Percentiles rank a stretch among this genome's conserved stretches.
These are phyloP conservation scores for Oryza rufipogon DNA, from an alignment of 176 grass and related monocot genomes.

Conservation along the genomic window DNA sequence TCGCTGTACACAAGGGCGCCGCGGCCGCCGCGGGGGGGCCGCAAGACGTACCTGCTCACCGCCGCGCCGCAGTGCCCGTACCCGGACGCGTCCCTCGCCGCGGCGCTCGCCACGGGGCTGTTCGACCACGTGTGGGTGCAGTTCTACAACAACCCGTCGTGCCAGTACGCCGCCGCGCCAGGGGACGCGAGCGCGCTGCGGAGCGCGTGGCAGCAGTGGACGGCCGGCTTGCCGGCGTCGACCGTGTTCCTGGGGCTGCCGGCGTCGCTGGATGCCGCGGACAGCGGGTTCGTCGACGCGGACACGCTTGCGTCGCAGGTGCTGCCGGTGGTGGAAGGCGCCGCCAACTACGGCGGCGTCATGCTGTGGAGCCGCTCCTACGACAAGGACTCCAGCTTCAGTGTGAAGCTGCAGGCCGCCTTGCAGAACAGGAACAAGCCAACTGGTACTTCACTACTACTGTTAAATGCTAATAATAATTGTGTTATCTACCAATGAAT, in stretches of 20 bases:
- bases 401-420: conserved; percentile 44
- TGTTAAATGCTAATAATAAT: too few species aligned
- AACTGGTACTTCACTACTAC: not conserved
- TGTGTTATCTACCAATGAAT: too few species aligned
- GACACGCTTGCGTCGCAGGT: conserved; percentile 45
- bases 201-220: conserved; percentile 54
- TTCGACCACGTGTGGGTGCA: conserved; percentile 46
- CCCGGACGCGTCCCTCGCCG: conserved; percentile 41
- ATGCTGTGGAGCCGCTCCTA: conserved; percentile 71
- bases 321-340: conserved; percentile 43
- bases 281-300: conserved; percentile 56
- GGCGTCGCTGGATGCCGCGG: conserved; percentile 48
- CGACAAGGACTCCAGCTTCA: conserved; percentile 50
- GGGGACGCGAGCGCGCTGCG: conserved; percentile 19
- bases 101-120: conserved; percentile 46
- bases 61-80: conserved; percentile 60
- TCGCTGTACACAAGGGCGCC: conserved; percentile 36
- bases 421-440: conserved; percentile 17
- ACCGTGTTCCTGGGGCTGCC: conserved; percentile 63
- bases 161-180: conserved; percentile 37
- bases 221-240: conserved; percentile 21
- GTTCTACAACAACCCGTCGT: conserved; percentile 58
- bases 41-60: conserved; percentile 41
- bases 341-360: conserved; percentile 58
- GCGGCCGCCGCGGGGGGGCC: not conserved